Base-by-base conservation (phyloP, 352 stramenopile species). In the Phytophthora fragariaefolia region DNA sequence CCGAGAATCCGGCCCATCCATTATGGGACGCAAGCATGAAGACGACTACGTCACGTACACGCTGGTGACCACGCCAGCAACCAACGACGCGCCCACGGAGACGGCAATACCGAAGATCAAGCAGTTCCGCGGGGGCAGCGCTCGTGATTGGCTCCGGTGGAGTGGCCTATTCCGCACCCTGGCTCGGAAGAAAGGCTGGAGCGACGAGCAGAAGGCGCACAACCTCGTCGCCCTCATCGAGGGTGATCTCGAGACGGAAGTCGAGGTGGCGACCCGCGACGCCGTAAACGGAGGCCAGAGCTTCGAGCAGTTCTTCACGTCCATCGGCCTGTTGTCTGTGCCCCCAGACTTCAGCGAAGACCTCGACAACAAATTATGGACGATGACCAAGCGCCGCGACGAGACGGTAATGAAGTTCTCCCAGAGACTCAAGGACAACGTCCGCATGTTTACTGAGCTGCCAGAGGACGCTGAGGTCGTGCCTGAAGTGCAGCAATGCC, bases 401-500 rank as follows among this genome's bases (percentile, higher is more conserved):
- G 28, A 34, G 28, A 34, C 28, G 28, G 28, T 34, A 9, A 6
- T 34, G 18, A 53, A 62, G 27, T 52, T 62, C 10, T 62, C 40
- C 8, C 26, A 53, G 30, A 18, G 27, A 10, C n/a, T 53, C 7
- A 42, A 45, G 18, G 42, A 46, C 4, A 53, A 52, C 22, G 18
- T 62, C 15, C 42, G 54, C 27, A 62, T 62, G 10, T 62, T 62
- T 17, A 42, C 54, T 1, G 54, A 62, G 3, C 27, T 62, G 9
- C 42, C 54, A 1, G 15, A 53, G 18, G 38, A 62, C 12, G 42
- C 54, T 5, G 54, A 62, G 30, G 40, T n/a, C 6, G 3, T 53
- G 9, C n/a, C 26, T 0, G 42, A 61, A 18, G 17, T 51, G 20
- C 52, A 60, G 26, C 52, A 60, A 32, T 60, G 52, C 52, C 22